Percentiles rank a stretch among this genome's conserved stretches.
Conservation (phyloP, 352 stramenopile species). For the Pythium phragmiticola region DNA sequence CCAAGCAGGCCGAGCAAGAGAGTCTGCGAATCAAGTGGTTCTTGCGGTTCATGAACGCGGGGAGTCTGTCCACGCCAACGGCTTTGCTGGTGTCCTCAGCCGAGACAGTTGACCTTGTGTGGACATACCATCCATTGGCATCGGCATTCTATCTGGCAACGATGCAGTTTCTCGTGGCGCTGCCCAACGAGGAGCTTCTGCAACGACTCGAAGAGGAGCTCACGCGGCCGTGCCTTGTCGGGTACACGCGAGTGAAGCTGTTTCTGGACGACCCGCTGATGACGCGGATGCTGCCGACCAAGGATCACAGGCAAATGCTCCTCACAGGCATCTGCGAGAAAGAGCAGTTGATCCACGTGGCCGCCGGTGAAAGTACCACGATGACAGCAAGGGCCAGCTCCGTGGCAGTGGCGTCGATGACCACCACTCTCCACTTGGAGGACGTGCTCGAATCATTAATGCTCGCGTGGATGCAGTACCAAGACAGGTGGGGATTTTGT, state of each 20-base stretch:
- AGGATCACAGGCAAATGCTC: slow-evolving; percentile 47
- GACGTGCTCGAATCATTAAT: slow-evolving; percentile 72
- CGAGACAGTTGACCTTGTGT: slow-evolving; percentile 6
- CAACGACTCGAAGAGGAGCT: slow-evolving; percentile 48
- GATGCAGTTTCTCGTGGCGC: slow-evolving; percentile 40
- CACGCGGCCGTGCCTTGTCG: slow-evolving; percentile 43
- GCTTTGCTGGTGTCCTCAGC: background rate
- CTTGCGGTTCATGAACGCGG: slow-evolving; percentile 48
- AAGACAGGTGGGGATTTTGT: slow-evolving; percentile 36
- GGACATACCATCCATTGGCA: slow-evolving; percentile 37
- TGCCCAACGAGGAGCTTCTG: slow-evolving; percentile 39
- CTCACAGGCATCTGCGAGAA: slow-evolving; percentile 31
- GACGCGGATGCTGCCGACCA: slow-evolving; percentile 41
- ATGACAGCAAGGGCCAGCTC: slow-evolving; percentile 10
- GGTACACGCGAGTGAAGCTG: slow-evolving; percentile 36
- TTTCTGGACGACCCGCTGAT: slow-evolving; percentile 50
- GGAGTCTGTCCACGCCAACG: background rate
- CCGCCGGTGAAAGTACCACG: slow-evolving; percentile 21
- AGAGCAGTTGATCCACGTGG: slow-evolving; percentile 27
- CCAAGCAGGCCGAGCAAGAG: slow-evolving; percentile 45
- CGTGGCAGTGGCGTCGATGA: slow-evolving; percentile 16
- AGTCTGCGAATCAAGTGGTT: slow-evolving; percentile 68
- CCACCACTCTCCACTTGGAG: slow-evolving; percentile 47
- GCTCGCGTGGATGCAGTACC: slow-evolving; percentile 67
- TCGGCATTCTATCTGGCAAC: slow-evolving; percentile 57